A percentile compares a stretch with the other conserved stretches of the same genome.
Conservation (phyloP, 352 stramenopile species). For the Phytophthora sp. region DNA sequence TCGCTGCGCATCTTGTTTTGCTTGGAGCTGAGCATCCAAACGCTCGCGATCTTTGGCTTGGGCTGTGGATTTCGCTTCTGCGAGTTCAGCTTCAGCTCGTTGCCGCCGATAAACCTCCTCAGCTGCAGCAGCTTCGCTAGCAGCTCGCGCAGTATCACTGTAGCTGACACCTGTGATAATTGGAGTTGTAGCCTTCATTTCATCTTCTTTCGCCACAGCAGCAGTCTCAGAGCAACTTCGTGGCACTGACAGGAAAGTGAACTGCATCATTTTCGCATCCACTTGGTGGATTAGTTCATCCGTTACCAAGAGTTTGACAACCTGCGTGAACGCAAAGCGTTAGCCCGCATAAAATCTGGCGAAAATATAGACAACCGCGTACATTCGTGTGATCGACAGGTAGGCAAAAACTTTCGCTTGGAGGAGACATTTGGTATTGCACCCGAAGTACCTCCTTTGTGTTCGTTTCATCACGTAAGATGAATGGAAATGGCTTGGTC, state of each 20-base stretch:
- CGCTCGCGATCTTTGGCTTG: conserved; percentile 38
- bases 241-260: conserved; percentile 47
- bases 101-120: conserved; percentile 27
- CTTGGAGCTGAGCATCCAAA: conserved; percentile 33
- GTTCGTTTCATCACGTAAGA: background rate
- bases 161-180: conserved; percentile 7
- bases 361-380: conserved; percentile 14
- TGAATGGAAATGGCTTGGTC: background rate
- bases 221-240: background rate
- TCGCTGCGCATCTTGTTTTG: conserved; percentile 34
- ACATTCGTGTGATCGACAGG: conserved; percentile 65
- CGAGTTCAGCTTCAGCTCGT: conserved; percentile 28
- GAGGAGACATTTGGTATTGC: conserved; percentile 60
- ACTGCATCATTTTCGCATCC: conserved; percentile 44
- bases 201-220: background rate
- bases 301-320: conserved; percentile 61
- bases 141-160: conserved; percentile 30
- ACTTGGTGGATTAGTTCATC: conserved; percentile 56
- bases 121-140: conserved; percentile 32
- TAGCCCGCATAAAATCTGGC: too few relatives aligned
- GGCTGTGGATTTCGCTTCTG: conserved; percentile 24
- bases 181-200: conserved; percentile 1
- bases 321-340: conserved; percentile 19
- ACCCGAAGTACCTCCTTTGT: conserved; percentile 32
- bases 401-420: conserved; percentile 59